Evolutionary conservation across 2,329 filamentous ascomycete genomes (phyloP).

Genomic region (Alternaria postmessia): DNA sequence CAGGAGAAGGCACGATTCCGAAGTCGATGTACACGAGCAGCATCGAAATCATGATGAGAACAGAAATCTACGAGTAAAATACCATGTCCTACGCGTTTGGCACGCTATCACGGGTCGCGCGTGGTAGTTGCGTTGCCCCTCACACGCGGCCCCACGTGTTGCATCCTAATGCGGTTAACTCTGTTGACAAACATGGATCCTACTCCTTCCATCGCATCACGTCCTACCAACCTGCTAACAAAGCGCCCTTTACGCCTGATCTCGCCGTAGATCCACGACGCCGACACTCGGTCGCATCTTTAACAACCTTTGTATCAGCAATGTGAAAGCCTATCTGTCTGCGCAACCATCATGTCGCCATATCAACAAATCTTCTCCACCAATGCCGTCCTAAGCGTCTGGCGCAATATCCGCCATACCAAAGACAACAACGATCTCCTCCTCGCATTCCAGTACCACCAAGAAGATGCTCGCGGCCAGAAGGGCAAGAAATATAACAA

Average conservation of each 20-base stretch:
- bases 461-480: conserved; percentile 34
- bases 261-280: not conserved
- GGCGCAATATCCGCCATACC: conserved; percentile 42
- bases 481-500: conserved; percentile 31
- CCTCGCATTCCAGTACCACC: conserved; percentile 45
- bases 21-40: conserved; percentile 1
- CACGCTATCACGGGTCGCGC: not conserved
- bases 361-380: conserved; percentile 47
- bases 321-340: conserved; percentile 20
- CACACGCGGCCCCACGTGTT: conserved; percentile 23
- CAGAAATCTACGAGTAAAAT: not conserved
- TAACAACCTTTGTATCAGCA: conserved; percentile 3
- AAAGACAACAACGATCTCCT: conserved; percentile 44
- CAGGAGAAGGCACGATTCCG: conserved; percentile 1
- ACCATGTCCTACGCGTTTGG: not conserved
- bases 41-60: conserved; percentile 3
- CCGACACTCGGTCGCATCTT: not conserved
- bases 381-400: conserved; percentile 46
- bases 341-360: conserved; percentile 34
- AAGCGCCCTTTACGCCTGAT: conserved; percentile 6
- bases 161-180: conserved; percentile 14
- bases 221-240: conserved; percentile 12
- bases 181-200: conserved; percentile 17
- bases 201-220: conserved; percentile 3
- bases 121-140: conserved; percentile 19